Evolutionary conservation across 495 filamentous ascomycete genomes (phyloP).

Genomic region (Xylaria acuta): DNA sequence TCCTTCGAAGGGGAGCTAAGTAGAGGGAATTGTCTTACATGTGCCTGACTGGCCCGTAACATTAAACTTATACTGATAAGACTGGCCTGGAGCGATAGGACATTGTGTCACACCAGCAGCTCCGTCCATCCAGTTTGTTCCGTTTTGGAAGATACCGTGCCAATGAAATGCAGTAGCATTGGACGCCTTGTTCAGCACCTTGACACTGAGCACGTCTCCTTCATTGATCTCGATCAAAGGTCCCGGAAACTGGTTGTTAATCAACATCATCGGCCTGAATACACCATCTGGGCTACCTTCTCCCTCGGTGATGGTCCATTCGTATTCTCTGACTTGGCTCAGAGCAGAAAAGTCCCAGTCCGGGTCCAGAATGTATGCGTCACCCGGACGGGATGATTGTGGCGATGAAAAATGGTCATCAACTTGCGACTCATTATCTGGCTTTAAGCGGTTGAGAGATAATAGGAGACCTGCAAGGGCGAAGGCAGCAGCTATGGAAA

Average conservation of each 20-base stretch:
- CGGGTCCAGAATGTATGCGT: constrained; percentile 50
- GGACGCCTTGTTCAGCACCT: constrained; percentile 51
- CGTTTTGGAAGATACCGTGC: constrained; percentile 70
- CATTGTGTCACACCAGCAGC: constrained; percentile 69
- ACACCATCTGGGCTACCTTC: constrained; percentile 62
- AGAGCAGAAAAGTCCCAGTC: constrained; percentile 52
- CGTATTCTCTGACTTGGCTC: constrained; percentile 51
- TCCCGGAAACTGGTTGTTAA: constrained; percentile 61
- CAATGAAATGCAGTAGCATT: constrained; percentile 65
- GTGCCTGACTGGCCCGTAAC: constrained; percentile 53
- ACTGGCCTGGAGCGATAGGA: constrained; percentile 63
- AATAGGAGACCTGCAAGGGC: constrained; percentile 15
- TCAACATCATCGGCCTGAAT: constrained; percentile 53
- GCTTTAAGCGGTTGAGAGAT: constrained; percentile 14
- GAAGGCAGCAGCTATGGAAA: constrained; percentile 5
- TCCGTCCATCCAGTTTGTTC: constrained; percentile 69
- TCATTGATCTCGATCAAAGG: constrained; percentile 58
- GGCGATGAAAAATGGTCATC: not conserved
- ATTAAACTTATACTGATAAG: constrained; percentile 54
- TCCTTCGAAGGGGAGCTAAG: not conserved
- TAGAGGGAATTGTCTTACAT: constrained; percentile 37
- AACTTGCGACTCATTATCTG: not conserved
- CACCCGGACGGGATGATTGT: not conserved
- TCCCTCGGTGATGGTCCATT: constrained; percentile 57
- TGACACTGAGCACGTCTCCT: constrained; percentile 53